Evolutionary conservation across 352 stramenopile species (phyloP).

Genomic region (Saprolegnia parasitica): DNA sequence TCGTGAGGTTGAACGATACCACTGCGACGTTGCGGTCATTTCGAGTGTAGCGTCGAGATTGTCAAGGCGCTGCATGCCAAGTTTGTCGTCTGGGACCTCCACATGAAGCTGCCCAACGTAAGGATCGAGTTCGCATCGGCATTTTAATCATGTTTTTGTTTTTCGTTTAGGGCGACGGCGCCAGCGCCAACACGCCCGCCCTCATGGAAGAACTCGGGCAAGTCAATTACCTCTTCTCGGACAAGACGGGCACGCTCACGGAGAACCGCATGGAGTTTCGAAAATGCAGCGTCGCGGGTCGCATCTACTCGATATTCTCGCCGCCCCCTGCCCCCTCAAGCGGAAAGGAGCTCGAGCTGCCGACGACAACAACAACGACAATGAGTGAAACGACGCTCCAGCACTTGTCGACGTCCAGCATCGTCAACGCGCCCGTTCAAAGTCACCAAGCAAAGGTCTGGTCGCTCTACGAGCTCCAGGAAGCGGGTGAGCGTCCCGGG

Average conservation of each 20-base stretch:
- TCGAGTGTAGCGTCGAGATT: slow-evolving; percentile 54
- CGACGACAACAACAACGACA: not conserved
- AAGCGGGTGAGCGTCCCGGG: not conserved
- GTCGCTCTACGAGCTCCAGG: slow-evolving; percentile 9
- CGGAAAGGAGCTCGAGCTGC: not conserved
- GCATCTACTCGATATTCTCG: slow-evolving; percentile 58
- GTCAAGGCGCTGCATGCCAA: slow-evolving; percentile 71
- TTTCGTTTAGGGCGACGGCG: slow-evolving; percentile 39
- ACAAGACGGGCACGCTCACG: slow-evolving; percentile 94
- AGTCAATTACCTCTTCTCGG: slow-evolving; percentile 90
- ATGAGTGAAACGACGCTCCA: not conserved
- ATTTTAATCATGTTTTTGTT: not conserved
- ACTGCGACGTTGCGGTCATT: slow-evolving; percentile 35
- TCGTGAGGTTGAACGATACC: slow-evolving; percentile 60
- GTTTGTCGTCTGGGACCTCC: slow-evolving; percentile 72
- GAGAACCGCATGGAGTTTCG: slow-evolving; percentile 96
- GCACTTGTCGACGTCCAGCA: not conserved
- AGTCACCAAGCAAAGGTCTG: not conserved
- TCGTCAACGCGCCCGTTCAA: not conserved
- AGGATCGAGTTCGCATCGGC: not conserved
- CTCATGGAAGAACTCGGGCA: slow-evolving; percentile 91
- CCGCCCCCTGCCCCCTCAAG: not conserved
- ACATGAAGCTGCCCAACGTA: slow-evolving; percentile 44
- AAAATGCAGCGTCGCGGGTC: slow-evolving; percentile 88
- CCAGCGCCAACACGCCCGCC: slow-evolving; percentile 83